These are phyloP conservation scores for Isoetes engelmannii DNA, from an alignment of 83 land plant species.

Conservation along the genomic window DNA sequence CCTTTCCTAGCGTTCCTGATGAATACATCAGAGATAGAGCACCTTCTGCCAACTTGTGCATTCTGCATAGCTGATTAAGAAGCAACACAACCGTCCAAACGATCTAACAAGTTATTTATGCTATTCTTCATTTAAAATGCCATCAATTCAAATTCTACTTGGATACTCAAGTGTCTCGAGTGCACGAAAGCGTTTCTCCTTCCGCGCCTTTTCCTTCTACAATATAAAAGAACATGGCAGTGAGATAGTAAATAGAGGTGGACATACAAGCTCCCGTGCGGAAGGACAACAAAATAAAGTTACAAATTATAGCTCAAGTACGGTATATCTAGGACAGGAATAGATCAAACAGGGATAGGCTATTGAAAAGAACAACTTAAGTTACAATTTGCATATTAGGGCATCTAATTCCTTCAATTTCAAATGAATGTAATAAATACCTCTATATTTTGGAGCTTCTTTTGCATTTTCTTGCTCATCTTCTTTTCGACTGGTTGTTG, in stretches of 20 bases:
- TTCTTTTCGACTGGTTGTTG: too few species aligned
- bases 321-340: too few species aligned
- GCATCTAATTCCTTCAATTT: too few species aligned
- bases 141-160: not conserved
- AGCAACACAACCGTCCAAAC: not conserved
- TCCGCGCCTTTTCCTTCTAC: constrained; percentile 75
- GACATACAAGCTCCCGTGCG: not conserved
- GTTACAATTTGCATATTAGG: too few species aligned
- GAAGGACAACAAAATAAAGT: too few species aligned
- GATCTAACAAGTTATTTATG: not conserved
- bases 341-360: too few species aligned
- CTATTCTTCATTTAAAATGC: not conserved
- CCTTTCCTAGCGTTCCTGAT: constrained; percentile 81
- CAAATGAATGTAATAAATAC: too few species aligned
- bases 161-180: constrained; percentile 54
- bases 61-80: constrained; percentile 40
- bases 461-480: too few species aligned
- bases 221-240: constrained; percentile 1
- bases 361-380: too few species aligned
- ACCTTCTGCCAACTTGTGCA: constrained; percentile 52
- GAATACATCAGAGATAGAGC: constrained; percentile 43
- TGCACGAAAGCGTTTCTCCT: constrained; percentile 33
- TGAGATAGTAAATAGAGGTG: constrained; percentile 4
- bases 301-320: too few species aligned
- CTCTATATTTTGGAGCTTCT: too few species aligned